Base-by-base conservation (phyloP, 2,329 filamentous ascomycete species). In the Cordyceps cateniannulata region DNA sequence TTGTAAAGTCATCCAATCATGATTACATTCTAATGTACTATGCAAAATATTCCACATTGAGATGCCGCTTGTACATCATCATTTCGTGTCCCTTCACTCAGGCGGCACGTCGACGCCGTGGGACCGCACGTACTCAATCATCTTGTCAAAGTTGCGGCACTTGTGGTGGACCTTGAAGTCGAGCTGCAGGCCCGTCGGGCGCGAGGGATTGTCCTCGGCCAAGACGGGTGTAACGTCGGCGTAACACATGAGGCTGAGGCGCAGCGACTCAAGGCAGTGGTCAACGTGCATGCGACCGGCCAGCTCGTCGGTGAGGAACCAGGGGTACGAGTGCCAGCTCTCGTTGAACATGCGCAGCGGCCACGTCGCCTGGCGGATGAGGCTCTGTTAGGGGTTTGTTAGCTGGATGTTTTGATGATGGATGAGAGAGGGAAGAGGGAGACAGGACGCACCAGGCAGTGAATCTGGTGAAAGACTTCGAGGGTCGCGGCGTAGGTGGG, bases 121-220 rank as follows among this genome's bases (percentile, higher is more conserved):
- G 2, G 58, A 29, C 5, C 61, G 47, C 5, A 64, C 61, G 24
- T 53, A 64, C 22, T 59, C 45, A 8, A 54, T 18, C 40, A 65
- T 59, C 61, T 64, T 63, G 20, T 62, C 59, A 20, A 62, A 65
- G 50, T 65, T 44, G 47, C 63, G 54, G 42, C 63, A 65, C 52
- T 64, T 65, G 45, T 65, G 63, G 52, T 64, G 63, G 29, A 62
- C 61, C 16, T 63, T 55, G 40, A 65, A 65, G 44, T 65, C 63
- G 25, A 55, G 49, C 29, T 59, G 50, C 44, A 48, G 42, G 7
- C 57, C 59, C 12, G 42, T 42, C 25, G 51, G 44, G 8, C 59
- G 44, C 42, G 42, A 24, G 4, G 45, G 47, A 22, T 49, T 47
- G 22, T 48, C 25, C 44, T 56, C 45, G 29, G 62, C 50, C 29